phyloP scores from a whole-genome alignment of 257 asterid genomes.

The Solanum medicagineum region DNA sequence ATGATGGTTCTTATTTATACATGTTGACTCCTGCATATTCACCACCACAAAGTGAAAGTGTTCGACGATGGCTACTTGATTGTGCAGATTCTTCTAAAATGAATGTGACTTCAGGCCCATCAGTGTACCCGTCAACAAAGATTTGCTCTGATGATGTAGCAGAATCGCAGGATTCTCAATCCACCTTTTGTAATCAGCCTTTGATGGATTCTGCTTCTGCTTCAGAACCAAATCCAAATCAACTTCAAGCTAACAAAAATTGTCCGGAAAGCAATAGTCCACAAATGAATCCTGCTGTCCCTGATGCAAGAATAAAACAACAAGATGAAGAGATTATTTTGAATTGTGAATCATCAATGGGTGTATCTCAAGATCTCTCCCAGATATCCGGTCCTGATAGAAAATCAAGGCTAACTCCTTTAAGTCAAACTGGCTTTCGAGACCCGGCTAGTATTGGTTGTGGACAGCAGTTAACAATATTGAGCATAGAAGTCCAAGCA shows the following conservation, averaged over 20 bases:
- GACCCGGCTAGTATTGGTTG: conserved; percentile 87
- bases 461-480: conserved; percentile 80
- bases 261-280: conserved; percentile 15
- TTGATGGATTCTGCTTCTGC: conserved; percentile 17
- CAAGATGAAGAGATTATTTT: conserved; percentile 3
- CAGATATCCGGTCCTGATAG: conserved; percentile 90
- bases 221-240: conserved; percentile 12
- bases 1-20: conserved; percentile 72
- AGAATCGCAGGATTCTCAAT: conserved; percentile 39
- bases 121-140: conserved; percentile 17
- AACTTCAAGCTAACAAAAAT: conserved; percentile 5
- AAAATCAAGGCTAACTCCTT: conserved; percentile 55
- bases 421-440: conserved; percentile 83
- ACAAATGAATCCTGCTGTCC: conserved; percentile 18
- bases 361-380: conserved; percentile 40
- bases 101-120: conserved; percentile 10
- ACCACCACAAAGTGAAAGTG: conserved; percentile 60
- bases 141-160: conserved; percentile 17
- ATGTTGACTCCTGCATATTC: conserved; percentile 62
- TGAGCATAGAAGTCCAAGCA: conserved; percentile 84
- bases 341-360: conserved; percentile 22
- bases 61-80: conserved; percentile 44
- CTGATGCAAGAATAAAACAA: conserved; percentile 2
- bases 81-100: conserved; percentile 8
- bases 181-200: conserved; percentile 20